These are phyloP conservation scores for Symbiodinium pilosum DNA, from an alignment of 73 alveolate genomes.

Conservation along the genomic window DNA sequence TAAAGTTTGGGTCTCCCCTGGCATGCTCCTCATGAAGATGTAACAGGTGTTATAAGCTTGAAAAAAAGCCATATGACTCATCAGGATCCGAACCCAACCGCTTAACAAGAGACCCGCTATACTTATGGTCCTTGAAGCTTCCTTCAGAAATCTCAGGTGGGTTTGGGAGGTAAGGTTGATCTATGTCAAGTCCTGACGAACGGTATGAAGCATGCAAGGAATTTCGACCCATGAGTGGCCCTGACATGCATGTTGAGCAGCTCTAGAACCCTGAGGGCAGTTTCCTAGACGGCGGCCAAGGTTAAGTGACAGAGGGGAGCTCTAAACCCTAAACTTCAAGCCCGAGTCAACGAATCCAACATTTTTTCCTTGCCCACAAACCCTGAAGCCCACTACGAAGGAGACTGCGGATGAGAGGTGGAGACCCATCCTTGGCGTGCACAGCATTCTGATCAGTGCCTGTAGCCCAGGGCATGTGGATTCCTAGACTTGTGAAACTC, in stretches of 20 bases:
- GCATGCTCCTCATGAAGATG: background rate
- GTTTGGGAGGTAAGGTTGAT: background rate
- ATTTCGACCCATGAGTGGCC: background rate
- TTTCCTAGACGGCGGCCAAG: too few species aligned
- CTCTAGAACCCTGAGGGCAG: background rate
- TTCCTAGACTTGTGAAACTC: too few species aligned
- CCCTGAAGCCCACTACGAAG: conserved; percentile 7
- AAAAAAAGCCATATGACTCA: background rate
- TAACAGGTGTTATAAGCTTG: too few species aligned
- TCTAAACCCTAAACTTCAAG: background rate
- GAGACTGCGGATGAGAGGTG: conserved; percentile 98
- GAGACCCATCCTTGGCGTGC: conserved; percentile 98
- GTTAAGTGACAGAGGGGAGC: too few species aligned
- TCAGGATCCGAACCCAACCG: too few species aligned
- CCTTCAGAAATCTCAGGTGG: too few species aligned
- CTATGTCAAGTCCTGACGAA: background rate
- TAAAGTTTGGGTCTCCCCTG: background rate
- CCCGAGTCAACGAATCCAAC: background rate
- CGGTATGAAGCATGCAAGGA: background rate
- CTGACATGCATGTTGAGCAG: background rate
- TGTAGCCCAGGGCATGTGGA: too few species aligned
- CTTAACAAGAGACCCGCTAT: too few species aligned
- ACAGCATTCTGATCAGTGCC: conserved; percentile 96
- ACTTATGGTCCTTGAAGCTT: too few species aligned
- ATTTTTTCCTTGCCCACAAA: background rate